Base-by-base conservation (phyloP, 1,139 yeast species). In the Hansenula lynferdii region DNA sequence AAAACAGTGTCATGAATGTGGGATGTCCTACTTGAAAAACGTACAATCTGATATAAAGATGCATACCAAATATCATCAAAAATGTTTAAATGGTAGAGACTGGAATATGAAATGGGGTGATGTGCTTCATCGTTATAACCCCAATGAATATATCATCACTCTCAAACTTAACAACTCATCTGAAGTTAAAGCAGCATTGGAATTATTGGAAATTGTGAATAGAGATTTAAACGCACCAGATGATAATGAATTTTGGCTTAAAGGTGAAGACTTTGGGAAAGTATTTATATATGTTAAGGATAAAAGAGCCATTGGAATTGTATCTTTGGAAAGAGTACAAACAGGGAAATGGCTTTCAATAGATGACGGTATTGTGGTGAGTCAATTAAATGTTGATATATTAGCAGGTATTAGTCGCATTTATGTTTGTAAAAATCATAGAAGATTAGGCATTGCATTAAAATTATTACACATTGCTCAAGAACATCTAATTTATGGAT, bases 351-450 rank as follows among this genome's bases (percentile, higher is more conserved):
- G 82, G 80, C 75, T 81, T 77, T 56, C 74, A 2, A 31, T 50
- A 2, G 51, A 49, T 3, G 53, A 49, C 32, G 56, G 57, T 1
- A 28, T 38, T 9, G 39, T 53, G 1, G 50, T 52, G 4, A 47
- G 42, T 31, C 28, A 43, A 65, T 16, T 31, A 5, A 62, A 45
- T 42, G 48, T 31, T 38, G 65, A 12, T 1, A 9, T 45, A 8
- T 25, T 50, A 15, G 48, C 75, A 36, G 92, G 92, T 0, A 70
- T 83, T 1, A 79, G 86, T 4, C 57, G 92, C 18, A 76, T 83
- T 7, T 82, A 80, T 69, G 75, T 81, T 1, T 73, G 77, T n/a
- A 67, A 67, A 4, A 61, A 64, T 24, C 75, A 74, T 64, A 60
- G 90, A 44, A 56, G 84, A 21, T 47, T 44, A 6, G 80, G 80